Conservation (phyloP, 1,139 yeast species). For the Scheffersomyces segobiensis region DNA sequence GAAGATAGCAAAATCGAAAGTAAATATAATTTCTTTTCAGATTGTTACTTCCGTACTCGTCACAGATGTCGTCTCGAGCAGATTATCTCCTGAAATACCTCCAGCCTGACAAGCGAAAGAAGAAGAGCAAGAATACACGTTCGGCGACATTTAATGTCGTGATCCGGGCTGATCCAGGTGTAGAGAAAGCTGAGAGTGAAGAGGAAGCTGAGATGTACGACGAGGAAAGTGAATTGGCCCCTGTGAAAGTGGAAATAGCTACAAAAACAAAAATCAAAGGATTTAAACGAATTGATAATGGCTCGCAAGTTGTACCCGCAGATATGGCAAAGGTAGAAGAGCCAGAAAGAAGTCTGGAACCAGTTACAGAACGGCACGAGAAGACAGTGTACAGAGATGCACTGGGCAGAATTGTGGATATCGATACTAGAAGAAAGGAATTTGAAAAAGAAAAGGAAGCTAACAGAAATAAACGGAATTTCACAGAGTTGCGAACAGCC, state of each 20-base stretch:
- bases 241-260: constrained; percentile 19
- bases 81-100: constrained; percentile 56
- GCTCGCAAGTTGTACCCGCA: constrained; percentile 13
- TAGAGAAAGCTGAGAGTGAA: constrained; percentile 10
- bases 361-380: constrained; percentile 10
- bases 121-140: constrained; percentile 20
- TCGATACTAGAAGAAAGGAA: constrained; percentile 30
- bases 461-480: constrained; percentile 25
- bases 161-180: constrained; percentile 16
- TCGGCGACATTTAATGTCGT: constrained; percentile 12
- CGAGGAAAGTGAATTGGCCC: constrained; percentile 25
- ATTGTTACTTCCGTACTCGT: background rate
- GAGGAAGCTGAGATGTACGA: constrained; percentile 14
- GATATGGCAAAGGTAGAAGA: constrained; percentile 1
- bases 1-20: background rate
- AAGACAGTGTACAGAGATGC: constrained; percentile 63
- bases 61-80: constrained; percentile 39
- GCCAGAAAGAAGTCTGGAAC: constrained; percentile 4
- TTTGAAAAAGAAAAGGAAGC: constrained; percentile 26
- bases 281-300: constrained; percentile 40
- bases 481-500: constrained; percentile 49
- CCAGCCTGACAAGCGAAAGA: constrained; percentile 20
- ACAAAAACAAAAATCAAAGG: constrained; percentile 24
- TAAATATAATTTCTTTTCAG: no score
- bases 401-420: constrained; percentile 52